Evolutionary conservation across 2,329 filamentous ascomycete genomes (phyloP), one percentile per base, ranked within the genome.

Genomic region (Fusarium lateritium): DNA sequence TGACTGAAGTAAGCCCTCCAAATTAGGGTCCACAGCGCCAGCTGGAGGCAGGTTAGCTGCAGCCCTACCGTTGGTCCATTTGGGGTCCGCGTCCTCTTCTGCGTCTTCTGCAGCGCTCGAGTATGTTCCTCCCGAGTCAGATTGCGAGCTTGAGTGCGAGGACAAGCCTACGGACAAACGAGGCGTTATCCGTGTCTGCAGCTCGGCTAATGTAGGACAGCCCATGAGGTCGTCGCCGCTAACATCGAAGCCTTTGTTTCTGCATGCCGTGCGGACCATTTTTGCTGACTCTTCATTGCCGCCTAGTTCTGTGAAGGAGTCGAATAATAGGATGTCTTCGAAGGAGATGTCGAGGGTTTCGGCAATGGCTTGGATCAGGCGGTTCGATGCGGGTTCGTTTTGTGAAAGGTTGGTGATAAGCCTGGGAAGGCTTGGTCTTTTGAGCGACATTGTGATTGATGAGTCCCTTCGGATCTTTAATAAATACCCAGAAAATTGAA

Each of bases 261-360:
- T 51, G 34, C 73, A 75, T 8, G 65, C 54, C 21, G 51, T 31
- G 7, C 61, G 56, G 19, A 75, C 39, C 8, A 42, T 26, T 14
- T 69, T 45, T 70, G 80, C 81, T n/a, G 76, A 70, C 21, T 75
- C 70, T 28, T 77, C 76, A 63, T 80, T 76, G 47, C 83, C 81
- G 36, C 83, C 83, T 10, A 84, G 73, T 24, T 85, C 83, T 44
- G 71, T 67, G 54, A 85, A 84, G 14, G 83, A 85, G 60, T 82
- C 80, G 57, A 80, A 76, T 8, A 80, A 70, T 15, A 76, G 72
- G 15, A 84, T 75, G 2, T 73, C 67, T 22, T 73, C 60, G 8
- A 65, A 59, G 3, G 77, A 71, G 5, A 82, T 73, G 17, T 76
- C 73, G 11, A 84, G 76, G 1, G 81, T 78, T 26, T 79, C 73